These are phyloP conservation scores for Euphorbia lathyris DNA, from an alignment of 345 rosid genomes.

Conservation along the genomic window DNA sequence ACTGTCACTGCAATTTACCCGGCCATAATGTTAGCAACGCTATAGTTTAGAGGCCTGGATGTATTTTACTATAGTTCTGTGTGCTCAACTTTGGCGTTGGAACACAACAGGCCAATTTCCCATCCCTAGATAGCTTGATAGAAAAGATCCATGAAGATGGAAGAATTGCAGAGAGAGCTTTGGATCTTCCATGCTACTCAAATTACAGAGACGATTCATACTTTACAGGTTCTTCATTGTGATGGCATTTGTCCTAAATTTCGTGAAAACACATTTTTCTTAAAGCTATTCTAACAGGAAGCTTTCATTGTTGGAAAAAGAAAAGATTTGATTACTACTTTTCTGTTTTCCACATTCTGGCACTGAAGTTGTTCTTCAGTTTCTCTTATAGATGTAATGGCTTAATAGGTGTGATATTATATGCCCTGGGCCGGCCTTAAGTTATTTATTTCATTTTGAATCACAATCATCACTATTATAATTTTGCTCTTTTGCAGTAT, in stretches of 20 bases:
- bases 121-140: conserved; percentile 62
- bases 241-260: conserved; percentile 1
- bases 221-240: conserved; percentile 31
- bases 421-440: not conserved
- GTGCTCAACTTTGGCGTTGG: conserved; percentile 3
- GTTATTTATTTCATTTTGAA: not conserved
- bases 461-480: too few relatives aligned
- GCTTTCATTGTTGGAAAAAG: not conserved
- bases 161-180: conserved; percentile 64
- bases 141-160: conserved; percentile 78
- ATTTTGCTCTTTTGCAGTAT: too few relatives aligned
- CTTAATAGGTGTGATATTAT: not conserved
- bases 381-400: not conserved
- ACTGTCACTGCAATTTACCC: too few relatives aligned
- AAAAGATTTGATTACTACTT: not conserved
- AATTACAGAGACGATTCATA: conserved; percentile 54
- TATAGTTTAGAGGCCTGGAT: too few relatives aligned
- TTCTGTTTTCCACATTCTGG: not conserved
- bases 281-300: not conserved
- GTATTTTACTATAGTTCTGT: not conserved
- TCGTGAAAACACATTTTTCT: not conserved
- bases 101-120: conserved; percentile 59
- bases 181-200: conserved; percentile 63
- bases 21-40: too few relatives aligned
- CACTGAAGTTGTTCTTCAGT: too few relatives aligned